Base-by-base conservation (phyloP, 495 filamentous ascomycete genomes). In the Penicillium desertorum region DNA sequence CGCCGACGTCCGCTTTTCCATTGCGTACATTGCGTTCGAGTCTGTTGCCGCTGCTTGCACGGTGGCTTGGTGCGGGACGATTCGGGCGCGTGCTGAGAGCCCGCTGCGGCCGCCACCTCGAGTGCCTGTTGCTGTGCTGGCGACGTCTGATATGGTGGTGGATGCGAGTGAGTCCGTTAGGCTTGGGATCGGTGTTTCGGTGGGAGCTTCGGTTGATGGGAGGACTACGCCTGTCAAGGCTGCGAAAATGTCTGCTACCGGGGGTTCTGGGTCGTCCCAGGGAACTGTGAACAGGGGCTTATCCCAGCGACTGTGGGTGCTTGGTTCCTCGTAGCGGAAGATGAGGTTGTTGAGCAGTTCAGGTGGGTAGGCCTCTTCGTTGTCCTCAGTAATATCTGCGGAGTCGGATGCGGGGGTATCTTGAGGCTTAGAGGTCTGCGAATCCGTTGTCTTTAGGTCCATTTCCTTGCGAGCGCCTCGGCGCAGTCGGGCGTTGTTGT, bases 301-400 rank as follows among this genome's bases (percentile, higher is more conserved):
- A 70, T 98, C 94, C 94, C 94, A 98, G 45, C 94, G 82, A 16
- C 83, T 89, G 88, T 97, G 93, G 48, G 88, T 86, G 75, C 92
- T 96, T 14, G 94, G 94, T 75, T 98, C 94, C 72, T 98, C 94
- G 70, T 96, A 96, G 46, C 94, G 85, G 67, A 92, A 96, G 46
- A 97, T 86, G 17, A 98, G 83, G 71, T 97, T 96, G 65, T 96
- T 88, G 77, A 95, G 91, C 60, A 90, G 85, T 4, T 85, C 81
- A 0, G 76, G 68, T 5, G 80, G 76, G 71, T 90, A 91, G 1
- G 84, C 72, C n/a, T 79, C 78, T 51, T 81, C 76, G 16, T 70
- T 71, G 27, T 79, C 75, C 2, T 65, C 63, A 54, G 59, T 27
- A 62, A 50, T 36, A 37, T 29, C 7, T 30, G 14, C 25, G 45